Conservation (phyloP, 768 basidiomycete genomes). For the Calocera viscosa region DNA sequence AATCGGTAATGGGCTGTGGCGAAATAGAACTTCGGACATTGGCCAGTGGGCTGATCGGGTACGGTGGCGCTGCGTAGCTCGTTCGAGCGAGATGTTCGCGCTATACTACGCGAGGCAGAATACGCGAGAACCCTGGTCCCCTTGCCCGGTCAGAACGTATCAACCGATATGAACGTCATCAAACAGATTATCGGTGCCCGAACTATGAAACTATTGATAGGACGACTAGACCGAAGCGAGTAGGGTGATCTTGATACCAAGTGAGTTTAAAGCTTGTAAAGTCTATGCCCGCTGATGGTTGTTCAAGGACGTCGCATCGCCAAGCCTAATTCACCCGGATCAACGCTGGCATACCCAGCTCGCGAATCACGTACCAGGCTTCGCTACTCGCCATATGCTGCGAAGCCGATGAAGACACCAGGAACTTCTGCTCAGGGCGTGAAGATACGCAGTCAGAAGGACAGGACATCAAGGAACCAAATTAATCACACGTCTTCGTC, state of each 20-base stretch:
- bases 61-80: no score
- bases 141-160: no score
- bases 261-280: background rate
- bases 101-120: no score
- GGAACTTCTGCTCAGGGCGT: background rate
- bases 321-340: slow-evolving; percentile 3
- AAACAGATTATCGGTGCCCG: no score
- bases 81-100: no score
- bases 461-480: background rate
- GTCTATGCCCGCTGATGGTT: background rate
- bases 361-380: background rate
- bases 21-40: no score
- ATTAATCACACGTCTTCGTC: background rate
- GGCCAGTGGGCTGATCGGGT: no score
- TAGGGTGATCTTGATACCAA: background rate
- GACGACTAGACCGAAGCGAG: background rate
- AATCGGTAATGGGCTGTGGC: no score
- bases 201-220: no score
- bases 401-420: background rate
- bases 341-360: background rate
- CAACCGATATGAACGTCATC: no score
- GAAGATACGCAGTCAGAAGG: background rate
- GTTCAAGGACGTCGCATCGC: background rate
- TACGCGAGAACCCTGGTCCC: no score
- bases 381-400: background rate